These are phyloP conservation scores for Cordyceps militaris DNA, from an alignment of 2,329 filamentous ascomycete species.

Conservation along the genomic window DNA sequence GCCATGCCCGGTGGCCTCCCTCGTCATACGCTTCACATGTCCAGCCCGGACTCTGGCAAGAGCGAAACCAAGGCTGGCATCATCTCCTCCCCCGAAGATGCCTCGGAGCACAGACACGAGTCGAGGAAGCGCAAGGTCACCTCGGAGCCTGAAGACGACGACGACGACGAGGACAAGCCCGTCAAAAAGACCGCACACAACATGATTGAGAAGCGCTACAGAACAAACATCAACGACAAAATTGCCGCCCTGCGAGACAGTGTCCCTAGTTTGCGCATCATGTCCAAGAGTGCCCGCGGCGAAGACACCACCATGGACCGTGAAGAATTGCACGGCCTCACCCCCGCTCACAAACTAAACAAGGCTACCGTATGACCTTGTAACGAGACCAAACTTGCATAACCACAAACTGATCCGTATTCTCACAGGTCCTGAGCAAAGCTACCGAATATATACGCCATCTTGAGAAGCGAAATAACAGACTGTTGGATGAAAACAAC, in stretches of 20 bases:
- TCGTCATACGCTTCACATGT: constrained; percentile 50
- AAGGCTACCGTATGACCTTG: constrained; percentile 69
- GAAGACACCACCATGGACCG: constrained; percentile 67
- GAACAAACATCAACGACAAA: constrained; percentile 95
- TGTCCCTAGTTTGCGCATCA: constrained; percentile 81
- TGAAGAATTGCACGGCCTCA: constrained; percentile 67
- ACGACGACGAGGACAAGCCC: constrained; percentile 15
- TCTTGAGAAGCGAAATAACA: constrained; percentile 82
- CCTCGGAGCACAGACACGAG: constrained; percentile 37
- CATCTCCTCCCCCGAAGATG: constrained; percentile 54
- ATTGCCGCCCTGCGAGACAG: constrained; percentile 88
- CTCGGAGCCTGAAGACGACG: constrained; percentile 39
- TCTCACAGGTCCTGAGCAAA: constrained; percentile 68
- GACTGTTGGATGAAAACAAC: constrained; percentile 72
- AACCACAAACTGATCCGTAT: constrained; percentile 3
- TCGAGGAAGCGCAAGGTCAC: constrained; percentile 65
- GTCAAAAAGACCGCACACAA: constrained; percentile 92
- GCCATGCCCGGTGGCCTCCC: constrained; percentile 58
- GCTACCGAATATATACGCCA: constrained; percentile 95
- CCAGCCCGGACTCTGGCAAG: constrained; percentile 49
- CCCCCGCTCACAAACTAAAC: constrained; percentile 89
- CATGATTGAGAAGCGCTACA: constrained; percentile 96
- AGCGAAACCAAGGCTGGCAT: constrained; percentile 40
- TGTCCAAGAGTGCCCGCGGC: constrained; percentile 63
- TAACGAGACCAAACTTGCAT: background rate